Base-by-base conservation (phyloP, 345 rosid genomes). In the Lepidium didymum region DNA sequence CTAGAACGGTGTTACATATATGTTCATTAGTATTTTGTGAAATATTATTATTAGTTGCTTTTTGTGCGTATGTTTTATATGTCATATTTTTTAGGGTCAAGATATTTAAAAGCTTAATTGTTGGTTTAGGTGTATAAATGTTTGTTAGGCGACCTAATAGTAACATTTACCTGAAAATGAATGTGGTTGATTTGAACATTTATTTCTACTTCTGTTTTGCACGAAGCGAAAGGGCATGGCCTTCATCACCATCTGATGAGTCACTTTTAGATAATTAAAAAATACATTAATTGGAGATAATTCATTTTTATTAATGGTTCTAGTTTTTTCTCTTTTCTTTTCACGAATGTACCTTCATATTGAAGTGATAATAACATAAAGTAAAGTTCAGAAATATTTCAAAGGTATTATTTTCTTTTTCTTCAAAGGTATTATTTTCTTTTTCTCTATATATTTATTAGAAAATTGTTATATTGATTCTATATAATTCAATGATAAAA, bases 211-310 rank as follows among this genome's bases (percentile, higher is more conserved):
- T 67, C 47, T 60, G 49, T 27, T 74, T 67, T 74, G 51, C 77
- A 52, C 50, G 51, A 74, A 60, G 68, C 77, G 63, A 74, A 59
- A 60, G 68, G 77, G 72, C 68, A 27, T 59, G 73, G 73, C 50
- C 73, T 52, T 60, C 73, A 37, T 67, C 51, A 53, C 46, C 63
- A 36, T 52, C n/a, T 60, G 73, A 74, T 74, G 73, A 67, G 73
- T 60, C 73, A 52, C 43, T 52, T 60, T 52, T 51, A 52, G 68
- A 36, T 29, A 51, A 33, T 33, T 33, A 6, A 2, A 27, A 4
- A 29, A 29, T 29, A 29, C 8, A 12, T 13, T 0, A 1, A 56
- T 18, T 27, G 7, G 34, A 40, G 12, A 41, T 36, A 12, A 35
- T 3, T 23, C 15, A 23, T 25, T 25, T 38, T 31, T 8, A 29